phyloP scores from a whole-genome alignment of 2,329 filamentous ascomycete genomes.

The Alternaria longipes region DNA sequence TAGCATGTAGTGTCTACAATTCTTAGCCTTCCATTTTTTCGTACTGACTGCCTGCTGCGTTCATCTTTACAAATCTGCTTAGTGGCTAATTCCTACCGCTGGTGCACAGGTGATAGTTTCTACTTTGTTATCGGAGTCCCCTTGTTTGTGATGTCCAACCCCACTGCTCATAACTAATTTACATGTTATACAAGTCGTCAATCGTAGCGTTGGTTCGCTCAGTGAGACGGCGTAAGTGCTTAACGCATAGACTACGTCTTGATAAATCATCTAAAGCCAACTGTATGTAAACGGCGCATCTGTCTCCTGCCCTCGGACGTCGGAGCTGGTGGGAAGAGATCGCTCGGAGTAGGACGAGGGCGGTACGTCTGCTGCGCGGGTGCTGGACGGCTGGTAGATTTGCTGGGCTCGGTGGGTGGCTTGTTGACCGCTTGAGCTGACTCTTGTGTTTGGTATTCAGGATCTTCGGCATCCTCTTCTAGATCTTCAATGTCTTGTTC shows the following conservation, averaged over 20 bases:
- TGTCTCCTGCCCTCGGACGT: constrained; percentile 23
- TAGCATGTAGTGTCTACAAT: background rate
- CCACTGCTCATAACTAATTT: background rate
- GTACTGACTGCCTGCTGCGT: background rate
- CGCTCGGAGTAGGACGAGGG: constrained; percentile 33
- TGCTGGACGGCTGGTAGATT: constrained; percentile 3
- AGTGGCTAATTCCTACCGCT: background rate
- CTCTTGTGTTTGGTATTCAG: constrained; percentile 11
- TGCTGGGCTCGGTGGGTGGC: constrained; percentile 1
- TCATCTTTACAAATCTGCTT: background rate
- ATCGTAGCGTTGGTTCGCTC: background rate
- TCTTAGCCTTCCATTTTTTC: background rate
- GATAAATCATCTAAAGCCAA: constrained; percentile 1
- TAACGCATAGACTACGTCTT: background rate
- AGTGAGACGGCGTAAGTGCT: background rate
- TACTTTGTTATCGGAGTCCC: background rate
- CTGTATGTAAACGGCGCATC: constrained; percentile 37
- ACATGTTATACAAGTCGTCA: background rate
- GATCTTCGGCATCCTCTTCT: constrained; percentile 26
- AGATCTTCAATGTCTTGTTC: constrained; percentile 33
- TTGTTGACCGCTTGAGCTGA: background rate
- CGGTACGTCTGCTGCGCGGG: constrained; percentile 29
- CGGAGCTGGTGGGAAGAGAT: constrained; percentile 38
- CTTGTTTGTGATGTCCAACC: background rate
- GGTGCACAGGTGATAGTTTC: background rate